These are phyloP conservation scores for Cephalotrichum gorgonifer DNA, from an alignment of 2,329 filamentous ascomycete genomes.

Conservation along the genomic window DNA sequence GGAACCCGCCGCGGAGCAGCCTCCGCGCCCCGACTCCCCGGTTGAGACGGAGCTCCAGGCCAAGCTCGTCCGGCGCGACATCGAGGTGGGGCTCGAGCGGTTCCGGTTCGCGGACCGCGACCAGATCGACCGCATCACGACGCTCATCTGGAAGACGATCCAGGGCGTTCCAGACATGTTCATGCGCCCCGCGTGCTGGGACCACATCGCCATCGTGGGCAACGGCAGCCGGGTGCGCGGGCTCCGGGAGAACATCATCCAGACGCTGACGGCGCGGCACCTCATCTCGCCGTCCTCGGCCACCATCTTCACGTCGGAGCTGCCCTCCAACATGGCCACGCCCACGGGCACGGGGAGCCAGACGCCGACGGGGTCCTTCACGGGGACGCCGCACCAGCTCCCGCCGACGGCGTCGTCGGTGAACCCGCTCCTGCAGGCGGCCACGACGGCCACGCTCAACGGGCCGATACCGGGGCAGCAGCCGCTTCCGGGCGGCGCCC, in stretches of 20 bases:
- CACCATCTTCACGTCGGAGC: slow-evolving; percentile 94
- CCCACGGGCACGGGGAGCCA: slow-evolving; percentile 84
- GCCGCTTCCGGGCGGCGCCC: slow-evolving; percentile 29
- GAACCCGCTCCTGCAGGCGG: slow-evolving; percentile 85
- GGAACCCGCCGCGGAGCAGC: slow-evolving; percentile 4
- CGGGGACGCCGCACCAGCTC: slow-evolving; percentile 45
- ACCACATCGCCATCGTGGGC: slow-evolving; percentile 82
- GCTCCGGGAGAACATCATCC: slow-evolving; percentile 80
- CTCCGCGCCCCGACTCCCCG: slow-evolving; percentile 1
- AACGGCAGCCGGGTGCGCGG: slow-evolving; percentile 67
- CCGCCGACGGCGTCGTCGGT: slow-evolving; percentile 46
- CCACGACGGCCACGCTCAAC: slow-evolving; percentile 61
- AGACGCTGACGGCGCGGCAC: slow-evolving; percentile 71
- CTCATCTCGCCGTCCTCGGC: slow-evolving; percentile 85
- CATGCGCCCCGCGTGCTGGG: slow-evolving; percentile 82
- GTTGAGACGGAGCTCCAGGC: slow-evolving; percentile 32
- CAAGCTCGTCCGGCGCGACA: slow-evolving; percentile 52
- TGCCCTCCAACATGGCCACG: slow-evolving; percentile 87
- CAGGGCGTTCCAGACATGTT: slow-evolving; percentile 75
- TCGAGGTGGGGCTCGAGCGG: slow-evolving; percentile 69
- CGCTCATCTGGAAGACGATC: slow-evolving; percentile 73
- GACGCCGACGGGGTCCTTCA: slow-evolving; percentile 63
- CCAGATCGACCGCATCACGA: slow-evolving; percentile 74
- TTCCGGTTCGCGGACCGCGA: slow-evolving; percentile 59
- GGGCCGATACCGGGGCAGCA: slow-evolving; percentile 25